A percentile compares a stretch with the other conserved stretches of the same genome.
These are phyloP conservation scores for Lasiosphaeria ovina DNA, from an alignment of 495 filamentous ascomycete species.

Conservation along the genomic window DNA sequence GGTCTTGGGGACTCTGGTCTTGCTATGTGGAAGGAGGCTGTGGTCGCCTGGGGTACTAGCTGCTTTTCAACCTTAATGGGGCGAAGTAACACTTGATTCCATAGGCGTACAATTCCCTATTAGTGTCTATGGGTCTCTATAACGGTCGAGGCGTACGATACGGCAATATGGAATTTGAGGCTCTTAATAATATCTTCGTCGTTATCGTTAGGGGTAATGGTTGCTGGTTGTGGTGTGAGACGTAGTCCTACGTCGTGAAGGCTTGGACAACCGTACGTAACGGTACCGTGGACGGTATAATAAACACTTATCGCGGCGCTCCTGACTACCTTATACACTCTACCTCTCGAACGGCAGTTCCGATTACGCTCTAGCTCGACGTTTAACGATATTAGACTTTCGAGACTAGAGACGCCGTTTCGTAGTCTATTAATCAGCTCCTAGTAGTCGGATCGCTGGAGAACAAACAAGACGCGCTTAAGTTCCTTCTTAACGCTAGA, in stretches of 20 bases:
- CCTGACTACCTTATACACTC: slow-evolving; percentile 27
- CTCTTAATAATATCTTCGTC: too few relatives aligned
- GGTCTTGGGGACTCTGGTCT: too few relatives aligned
- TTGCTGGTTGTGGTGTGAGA: slow-evolving; percentile 12
- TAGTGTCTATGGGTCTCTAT: too few relatives aligned
- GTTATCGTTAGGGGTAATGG: slow-evolving; percentile 24
- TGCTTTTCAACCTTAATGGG: too few relatives aligned
- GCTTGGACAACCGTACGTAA: slow-evolving; percentile 33
- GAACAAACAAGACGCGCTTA: slow-evolving; percentile 31
- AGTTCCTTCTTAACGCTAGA: slow-evolving; percentile 10
- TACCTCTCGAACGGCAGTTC: slow-evolving; percentile 18
- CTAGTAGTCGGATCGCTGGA: slow-evolving; percentile 28
- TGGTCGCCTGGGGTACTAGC: too few relatives aligned
- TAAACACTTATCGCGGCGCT: slow-evolving; percentile 34
- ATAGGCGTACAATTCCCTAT: too few relatives aligned
- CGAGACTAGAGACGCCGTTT: slow-evolving; percentile 34
- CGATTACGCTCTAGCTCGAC: slow-evolving; percentile 30
- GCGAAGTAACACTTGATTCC: too few relatives aligned
- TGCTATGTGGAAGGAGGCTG: too few relatives aligned
- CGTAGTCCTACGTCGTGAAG: slow-evolving; percentile 23
- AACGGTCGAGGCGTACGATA: too few relatives aligned
- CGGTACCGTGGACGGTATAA: slow-evolving; percentile 29
- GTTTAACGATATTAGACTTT: slow-evolving; percentile 31
- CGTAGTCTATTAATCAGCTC: slow-evolving; percentile 30
- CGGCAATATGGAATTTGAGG: too few relatives aligned